phyloP scores from a whole-genome alignment of 805 yeast genomes.

The Myxozyma nipponensis region DNA sequence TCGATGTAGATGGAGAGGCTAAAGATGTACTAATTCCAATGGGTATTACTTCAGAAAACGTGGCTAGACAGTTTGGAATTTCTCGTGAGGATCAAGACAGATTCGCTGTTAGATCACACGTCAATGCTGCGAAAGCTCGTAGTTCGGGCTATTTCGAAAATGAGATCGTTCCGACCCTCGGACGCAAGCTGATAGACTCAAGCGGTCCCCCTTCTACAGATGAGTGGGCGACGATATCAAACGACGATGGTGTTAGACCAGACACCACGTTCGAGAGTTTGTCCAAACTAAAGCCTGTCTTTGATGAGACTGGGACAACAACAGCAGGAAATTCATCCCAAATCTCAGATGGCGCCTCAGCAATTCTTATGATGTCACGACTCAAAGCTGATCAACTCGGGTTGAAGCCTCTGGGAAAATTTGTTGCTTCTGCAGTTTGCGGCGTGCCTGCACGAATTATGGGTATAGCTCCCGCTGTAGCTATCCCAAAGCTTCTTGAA shows the following conservation, averaged over 20 bases:
- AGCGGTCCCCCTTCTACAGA: constrained; percentile 4
- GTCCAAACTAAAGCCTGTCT: constrained; percentile 37
- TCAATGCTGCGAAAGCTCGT: constrained; percentile 65
- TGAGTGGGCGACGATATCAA: constrained; percentile 20
- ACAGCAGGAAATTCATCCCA: constrained; percentile 91
- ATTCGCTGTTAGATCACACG: constrained; percentile 72
- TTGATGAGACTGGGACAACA: constrained; percentile 73
- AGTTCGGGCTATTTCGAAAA: constrained; percentile 59
- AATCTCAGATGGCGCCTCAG: constrained; percentile 90
- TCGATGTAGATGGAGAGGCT: constrained; percentile 46
- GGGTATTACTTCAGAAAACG: constrained; percentile 86
- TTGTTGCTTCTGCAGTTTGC: constrained; percentile 86
- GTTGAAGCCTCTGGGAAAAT: constrained; percentile 72
- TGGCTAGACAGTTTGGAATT: constrained; percentile 56
- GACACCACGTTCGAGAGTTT: constrained; percentile 34
- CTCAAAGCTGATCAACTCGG: constrained; percentile 68
- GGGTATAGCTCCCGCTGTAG: constrained; percentile 84
- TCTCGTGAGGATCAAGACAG: constrained; percentile 65
- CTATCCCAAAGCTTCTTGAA: constrained; percentile 81
- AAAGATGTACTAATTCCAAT: constrained; percentile 75
- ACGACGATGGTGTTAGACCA: constrained; percentile 39
- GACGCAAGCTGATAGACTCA: neutral
- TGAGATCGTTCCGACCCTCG: constrained; percentile 65
- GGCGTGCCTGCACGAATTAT: constrained; percentile 81
- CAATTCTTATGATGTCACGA: constrained; percentile 71